Base-by-base conservation (phyloP, 176 grass and related monocot genomes). In the Carex scoparia region DNA sequence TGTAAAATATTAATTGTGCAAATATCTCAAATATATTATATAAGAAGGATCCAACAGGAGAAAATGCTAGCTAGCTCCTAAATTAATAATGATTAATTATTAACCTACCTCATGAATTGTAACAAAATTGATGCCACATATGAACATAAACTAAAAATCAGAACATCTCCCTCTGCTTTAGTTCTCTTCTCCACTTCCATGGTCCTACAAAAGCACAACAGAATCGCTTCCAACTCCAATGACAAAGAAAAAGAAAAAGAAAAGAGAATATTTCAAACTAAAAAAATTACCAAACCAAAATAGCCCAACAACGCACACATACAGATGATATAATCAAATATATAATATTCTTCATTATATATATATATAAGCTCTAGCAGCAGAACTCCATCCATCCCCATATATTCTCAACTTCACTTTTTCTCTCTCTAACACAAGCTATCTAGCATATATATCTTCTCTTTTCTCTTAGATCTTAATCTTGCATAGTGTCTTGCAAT, bases 211-310 rank as follows among this genome's bases (percentile, higher is more conserved):
- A 83, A 83, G 81, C 81, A 83, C 44, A 83, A 83, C 81, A 83
- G 63, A 83, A 83, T 83, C 81, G 81, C 81, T 83, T 83, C 81
- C 81, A 83, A 69, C 81, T 83, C 81, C 81, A 69, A 83, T 65
- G 42, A 83, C 62, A 54, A 66, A 65, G 81, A 83, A 67, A 83
- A 83, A 83, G 81, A 69, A 55, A 83, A 83, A 83, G 81, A 68
- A 12, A 53, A 35, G 79, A 65, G 81, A 83, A 83, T 83, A 83
- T 83, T 83, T 67, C 33, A 69, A 30, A 83, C 15, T n/a, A 49
- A 83, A 83, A 31, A 68, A 4, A 83, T 67, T 54, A 69, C 19
- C 62, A 83, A 40, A 56, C 40, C 61, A 55, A 48, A 66, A 82
- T 64, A 30, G 19, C 35, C 35, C 61, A 82, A 23, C 12, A 82